These are phyloP conservation scores for Sporobolomyces pararoseus DNA, from an alignment of 768 basidiomycete species.

Conservation along the genomic window DNA sequence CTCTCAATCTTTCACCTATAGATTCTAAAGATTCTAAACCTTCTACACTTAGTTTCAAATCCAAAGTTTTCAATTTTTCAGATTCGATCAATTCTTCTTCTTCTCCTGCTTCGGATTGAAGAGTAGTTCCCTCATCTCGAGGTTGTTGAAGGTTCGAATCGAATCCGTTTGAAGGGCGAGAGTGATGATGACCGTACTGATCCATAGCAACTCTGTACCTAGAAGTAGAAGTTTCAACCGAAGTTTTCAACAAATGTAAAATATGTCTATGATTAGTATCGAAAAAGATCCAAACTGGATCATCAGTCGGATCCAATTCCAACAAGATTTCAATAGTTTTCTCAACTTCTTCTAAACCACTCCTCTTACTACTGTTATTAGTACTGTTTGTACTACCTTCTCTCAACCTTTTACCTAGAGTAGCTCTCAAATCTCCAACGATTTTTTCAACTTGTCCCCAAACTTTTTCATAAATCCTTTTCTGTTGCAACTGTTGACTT, in stretches of 20 bases:
- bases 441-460: conserved; percentile 93
- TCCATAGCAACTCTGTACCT: conserved; percentile 33
- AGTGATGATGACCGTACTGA: conserved; percentile 24
- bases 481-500: conserved; percentile 72
- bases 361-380: too few species aligned
- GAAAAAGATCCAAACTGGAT: conserved; percentile 93
- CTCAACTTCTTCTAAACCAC: conserved; percentile 88
- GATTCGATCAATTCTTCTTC: conserved; percentile 17
- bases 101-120: neutral
- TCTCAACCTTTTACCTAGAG: conserved; percentile 71
- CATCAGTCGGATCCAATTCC: conserved; percentile 78
- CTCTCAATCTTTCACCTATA: neutral
- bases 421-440: conserved; percentile 81
- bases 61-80: neutral
- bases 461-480: conserved; percentile 79
- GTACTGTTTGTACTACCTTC: conserved; percentile 54
- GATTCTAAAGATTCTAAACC: neutral
- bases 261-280: conserved; percentile 88
- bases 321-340: conserved; percentile 89
- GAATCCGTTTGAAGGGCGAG: neutral
- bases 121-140: too few species aligned
- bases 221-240: conserved; percentile 25
- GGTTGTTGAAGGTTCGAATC: too few species aligned
- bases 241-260: conserved; percentile 53
- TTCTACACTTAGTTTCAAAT: neutral